phyloP scores from a whole-genome alignment of 1,284 basidiomycete genomes.

The Bjerkandera adusta region DNA sequence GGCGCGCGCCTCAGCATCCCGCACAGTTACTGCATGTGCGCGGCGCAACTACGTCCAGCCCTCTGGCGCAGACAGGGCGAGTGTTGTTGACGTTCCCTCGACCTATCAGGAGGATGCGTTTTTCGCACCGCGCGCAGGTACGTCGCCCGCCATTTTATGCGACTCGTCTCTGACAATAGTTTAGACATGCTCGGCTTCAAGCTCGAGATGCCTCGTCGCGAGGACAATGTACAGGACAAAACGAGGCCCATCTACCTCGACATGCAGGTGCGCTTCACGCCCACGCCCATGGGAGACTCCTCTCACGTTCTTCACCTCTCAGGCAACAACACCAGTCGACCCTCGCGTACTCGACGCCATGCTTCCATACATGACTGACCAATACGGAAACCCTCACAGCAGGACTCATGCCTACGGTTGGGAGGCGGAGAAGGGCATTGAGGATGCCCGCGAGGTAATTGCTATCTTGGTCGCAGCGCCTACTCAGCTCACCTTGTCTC shows the following conservation, averaged over 20 bases:
- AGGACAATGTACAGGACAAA: slow-evolving; percentile 60
- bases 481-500: slow-evolving; percentile 12
- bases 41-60: slow-evolving; percentile 66
- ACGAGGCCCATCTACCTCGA: slow-evolving; percentile 92
- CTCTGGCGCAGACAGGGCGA: slow-evolving; percentile 75
- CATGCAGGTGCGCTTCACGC: slow-evolving; percentile 68
- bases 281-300: background rate
- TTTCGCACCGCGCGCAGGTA: slow-evolving; percentile 72
- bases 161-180: background rate
- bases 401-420: slow-evolving; percentile 98
- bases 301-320: slow-evolving; percentile 5
- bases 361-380: slow-evolving; percentile 95
- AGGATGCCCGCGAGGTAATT: slow-evolving; percentile 84
- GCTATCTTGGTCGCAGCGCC: slow-evolving; percentile 22
- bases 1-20: slow-evolving; percentile 20
- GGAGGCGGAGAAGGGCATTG: slow-evolving; percentile 96
- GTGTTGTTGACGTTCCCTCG: slow-evolving; percentile 74
- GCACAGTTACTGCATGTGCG: slow-evolving; percentile 22
- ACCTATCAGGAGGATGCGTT: slow-evolving; percentile 69
- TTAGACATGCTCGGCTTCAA: slow-evolving; percentile 91
- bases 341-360: slow-evolving; percentile 97
- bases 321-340: slow-evolving; percentile 98
- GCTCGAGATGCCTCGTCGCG: slow-evolving; percentile 67
- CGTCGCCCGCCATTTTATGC: slow-evolving; percentile 16
- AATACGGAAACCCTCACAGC: slow-evolving; percentile 98